Evolutionary conservation across 2,329 filamentous ascomycete genomes (phyloP).

Genomic region (Arachnopeziza araneosa): DNA sequence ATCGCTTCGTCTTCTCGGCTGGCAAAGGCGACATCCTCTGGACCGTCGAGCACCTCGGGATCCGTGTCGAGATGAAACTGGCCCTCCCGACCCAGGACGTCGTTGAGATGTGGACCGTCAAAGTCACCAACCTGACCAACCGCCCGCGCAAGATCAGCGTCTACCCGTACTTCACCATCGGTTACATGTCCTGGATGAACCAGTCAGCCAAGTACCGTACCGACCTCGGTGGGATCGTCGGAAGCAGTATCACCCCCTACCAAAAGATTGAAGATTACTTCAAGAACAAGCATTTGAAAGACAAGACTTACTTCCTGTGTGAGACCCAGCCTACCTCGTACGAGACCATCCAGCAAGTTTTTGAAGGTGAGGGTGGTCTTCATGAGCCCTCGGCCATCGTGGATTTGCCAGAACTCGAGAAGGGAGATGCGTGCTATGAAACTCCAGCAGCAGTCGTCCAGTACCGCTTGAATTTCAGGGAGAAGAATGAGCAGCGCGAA

Average conservation of each 20-base stretch:
- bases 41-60: conserved; percentile 44
- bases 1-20: conserved; percentile 47
- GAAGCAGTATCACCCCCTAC: conserved; percentile 49
- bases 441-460: conserved; percentile 49
- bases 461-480: conserved; percentile 38
- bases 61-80: conserved; percentile 47
- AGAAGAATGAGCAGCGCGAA: conserved; percentile 36
- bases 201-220: conserved; percentile 47
- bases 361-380: conserved; percentile 51
- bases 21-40: conserved; percentile 51
- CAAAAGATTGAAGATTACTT: conserved; percentile 52
- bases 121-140: conserved; percentile 43
- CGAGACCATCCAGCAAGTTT: conserved; percentile 46
- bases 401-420: conserved; percentile 32
- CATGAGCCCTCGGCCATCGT: conserved; percentile 43
- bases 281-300: conserved; percentile 51
- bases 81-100: conserved; percentile 48
- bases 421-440: conserved; percentile 49
- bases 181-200: conserved; percentile 60
- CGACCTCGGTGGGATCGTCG: conserved; percentile 45
- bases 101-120: conserved; percentile 50
- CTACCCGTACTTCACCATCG: conserved; percentile 52
- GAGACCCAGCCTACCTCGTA: conserved; percentile 46
- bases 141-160: conserved; percentile 43
- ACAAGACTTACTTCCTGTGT: conserved; percentile 52